Evolutionary conservation across 345 rosid genomes (phyloP).

Genomic region (Lepidium africanum): DNA sequence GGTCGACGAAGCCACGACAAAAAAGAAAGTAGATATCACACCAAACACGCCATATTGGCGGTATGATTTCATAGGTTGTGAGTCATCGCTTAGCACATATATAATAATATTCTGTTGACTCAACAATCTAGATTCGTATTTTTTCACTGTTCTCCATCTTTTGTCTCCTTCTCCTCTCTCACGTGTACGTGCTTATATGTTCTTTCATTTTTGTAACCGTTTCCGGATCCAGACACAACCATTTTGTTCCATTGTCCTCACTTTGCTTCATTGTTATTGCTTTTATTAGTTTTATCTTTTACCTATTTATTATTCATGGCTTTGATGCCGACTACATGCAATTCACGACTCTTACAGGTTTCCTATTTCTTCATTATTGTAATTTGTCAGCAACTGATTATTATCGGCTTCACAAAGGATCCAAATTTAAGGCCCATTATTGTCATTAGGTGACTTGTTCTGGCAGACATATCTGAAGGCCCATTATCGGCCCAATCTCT

Average conservation of each 20-base stretch:
- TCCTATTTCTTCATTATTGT: too few relatives aligned
- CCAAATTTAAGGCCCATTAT: not conserved
- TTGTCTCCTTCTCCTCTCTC: slow-evolving; percentile 19
- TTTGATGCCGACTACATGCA: too few relatives aligned
- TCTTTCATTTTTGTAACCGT: slow-evolving; percentile 7
- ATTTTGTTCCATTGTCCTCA: slow-evolving; percentile 12
- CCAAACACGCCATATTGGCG: slow-evolving; percentile 20
- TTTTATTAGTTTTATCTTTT: too few relatives aligned
- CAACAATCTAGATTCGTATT: slow-evolving; percentile 4
- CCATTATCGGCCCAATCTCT: slow-evolving; percentile 13
- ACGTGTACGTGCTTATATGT: slow-evolving; percentile 16
- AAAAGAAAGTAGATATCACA: slow-evolving; percentile 25
- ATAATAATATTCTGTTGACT: slow-evolving; percentile 6
- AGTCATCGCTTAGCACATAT: not conserved
- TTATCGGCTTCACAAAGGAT: not conserved
- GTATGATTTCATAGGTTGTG: slow-evolving; percentile 13
- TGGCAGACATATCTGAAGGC: not conserved
- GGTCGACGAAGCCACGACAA: slow-evolving; percentile 14
- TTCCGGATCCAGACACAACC: slow-evolving; percentile 17
- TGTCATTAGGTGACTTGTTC: not conserved
- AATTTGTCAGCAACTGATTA: not conserved
- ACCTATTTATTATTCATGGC: too few relatives aligned
- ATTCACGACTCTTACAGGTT: too few relatives aligned
- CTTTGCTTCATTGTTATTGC: not conserved
- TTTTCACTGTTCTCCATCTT: not conserved